Conservation (phyloP, 345 rosid species). For the Stellera chamaejasme region DNA sequence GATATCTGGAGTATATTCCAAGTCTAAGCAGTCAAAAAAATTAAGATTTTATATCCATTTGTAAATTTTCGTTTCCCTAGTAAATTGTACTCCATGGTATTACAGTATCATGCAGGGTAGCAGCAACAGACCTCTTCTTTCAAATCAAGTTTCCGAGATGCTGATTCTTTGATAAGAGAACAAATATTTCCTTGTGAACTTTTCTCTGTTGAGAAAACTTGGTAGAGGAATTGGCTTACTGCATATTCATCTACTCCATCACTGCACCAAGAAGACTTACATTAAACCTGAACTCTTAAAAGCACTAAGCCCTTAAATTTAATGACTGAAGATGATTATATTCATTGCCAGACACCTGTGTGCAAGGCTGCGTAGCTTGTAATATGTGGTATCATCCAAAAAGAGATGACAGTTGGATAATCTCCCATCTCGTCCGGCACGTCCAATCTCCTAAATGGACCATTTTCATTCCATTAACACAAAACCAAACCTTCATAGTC, state of each 20-base stretch:
- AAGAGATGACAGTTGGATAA: constrained; percentile 82
- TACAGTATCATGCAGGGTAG: constrained; percentile 9
- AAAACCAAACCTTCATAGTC: constrained; percentile 5
- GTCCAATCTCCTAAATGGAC: constrained; percentile 69
- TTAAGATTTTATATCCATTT: background rate
- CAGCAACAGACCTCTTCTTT: constrained; percentile 71
- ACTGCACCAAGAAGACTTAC: constrained; percentile 30
- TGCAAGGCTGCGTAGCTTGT: constrained; percentile 86
- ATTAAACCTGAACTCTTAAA: constrained; percentile 14
- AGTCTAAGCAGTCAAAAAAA: constrained; percentile 3
- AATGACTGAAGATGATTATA: constrained; percentile 1
- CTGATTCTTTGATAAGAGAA: constrained; percentile 68
- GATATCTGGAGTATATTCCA: background rate
- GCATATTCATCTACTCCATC: constrained; percentile 95
- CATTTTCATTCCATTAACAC: constrained; percentile 13
- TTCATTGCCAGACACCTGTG: constrained; percentile 46
- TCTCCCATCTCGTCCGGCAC: constrained; percentile 94
- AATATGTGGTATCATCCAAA: constrained; percentile 62
- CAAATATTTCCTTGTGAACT: constrained; percentile 38
- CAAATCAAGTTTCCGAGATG: constrained; percentile 75
- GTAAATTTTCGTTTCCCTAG: background rate
- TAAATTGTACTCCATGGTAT: background rate
- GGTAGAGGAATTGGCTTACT: constrained; percentile 69
- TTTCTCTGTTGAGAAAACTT: constrained; percentile 44
- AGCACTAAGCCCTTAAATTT: constrained; percentile 1